Evolutionary conservation across 2,329 filamentous ascomycete species (phyloP), one percentile per base, ranked within the genome.

Genomic region (Fusarium musae): DNA sequence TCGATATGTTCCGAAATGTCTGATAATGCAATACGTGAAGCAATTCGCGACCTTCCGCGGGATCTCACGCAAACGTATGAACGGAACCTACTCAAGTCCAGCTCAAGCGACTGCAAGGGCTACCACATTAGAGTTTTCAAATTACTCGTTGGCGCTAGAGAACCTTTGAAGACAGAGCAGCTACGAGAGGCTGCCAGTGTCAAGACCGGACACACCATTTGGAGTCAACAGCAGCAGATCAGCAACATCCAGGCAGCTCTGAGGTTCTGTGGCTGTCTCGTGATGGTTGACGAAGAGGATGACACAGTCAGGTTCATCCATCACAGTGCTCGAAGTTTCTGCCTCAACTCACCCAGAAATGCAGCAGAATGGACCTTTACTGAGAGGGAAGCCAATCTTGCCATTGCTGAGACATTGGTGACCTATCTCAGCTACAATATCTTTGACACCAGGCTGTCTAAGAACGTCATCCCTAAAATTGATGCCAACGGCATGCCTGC

Each of bases 341-440:
- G 39, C 5, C 39, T 42, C 2, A 42, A 42, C 21, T 42, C 39
- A 0, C 39, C 39, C 1, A n/a, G 21, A 1, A 42, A 42, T 9
- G 21, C 21, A 15, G 21, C 39, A 15, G 13, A n/a, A 42, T 42
- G 39, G 21, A 42, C 39, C 8, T 42, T 42, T n/a, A 42, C 39
- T 1, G 39, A 42, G 39, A 40, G 3, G 8, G 39, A 1, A 0
- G 39, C 39, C 1, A 40, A 40, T 2, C 39, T 40, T 2, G 4
- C 5, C 2, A n/a, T 40, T 1, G 39, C 39, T 9, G 39, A 40
- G 21, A n/a, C 21, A 9, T 9, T 42, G 8, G 39, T 42, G 0
- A 42, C 39, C 8, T 42, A 42, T 42, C 39, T 42, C 12, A 42
- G 39, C 21, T 42, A n/a, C 6, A 15, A 42, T 15, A 6, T 42